A percentile compares a stretch with the other conserved stretches of the same genome.
Evolutionary conservation across 2,329 filamentous ascomycete genomes (phyloP).

Genomic region (Xylariaceae sp.): DNA sequence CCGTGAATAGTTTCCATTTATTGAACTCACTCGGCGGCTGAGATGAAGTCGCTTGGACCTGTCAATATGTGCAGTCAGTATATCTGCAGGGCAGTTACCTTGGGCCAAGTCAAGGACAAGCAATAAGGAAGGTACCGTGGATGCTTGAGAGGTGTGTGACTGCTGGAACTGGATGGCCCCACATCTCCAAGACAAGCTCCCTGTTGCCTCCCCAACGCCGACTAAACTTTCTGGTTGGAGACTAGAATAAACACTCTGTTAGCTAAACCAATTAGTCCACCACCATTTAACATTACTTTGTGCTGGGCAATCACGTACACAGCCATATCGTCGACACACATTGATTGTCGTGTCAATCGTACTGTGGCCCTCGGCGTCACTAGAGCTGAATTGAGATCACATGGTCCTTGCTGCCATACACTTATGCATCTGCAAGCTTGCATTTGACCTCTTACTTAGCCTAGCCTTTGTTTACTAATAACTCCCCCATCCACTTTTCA

Average conservation of each 20-base stretch:
- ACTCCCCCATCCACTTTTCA: too few species aligned
- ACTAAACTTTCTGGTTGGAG: too few species aligned
- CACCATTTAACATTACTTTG: slow-evolving; percentile 5
- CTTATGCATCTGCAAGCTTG: slow-evolving; percentile 17
- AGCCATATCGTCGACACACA: slow-evolving; percentile 3
- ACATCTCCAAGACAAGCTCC: neutral
- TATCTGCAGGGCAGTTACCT: too few species aligned
- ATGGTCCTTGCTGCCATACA: slow-evolving; percentile 7
- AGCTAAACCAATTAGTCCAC: slow-evolving; percentile 19
- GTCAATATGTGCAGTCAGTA: too few species aligned
- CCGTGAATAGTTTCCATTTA: too few species aligned
- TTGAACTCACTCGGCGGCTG: too few species aligned
- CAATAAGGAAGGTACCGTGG: too few species aligned
- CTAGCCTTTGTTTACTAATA: neutral
- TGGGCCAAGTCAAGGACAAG: too few species aligned
- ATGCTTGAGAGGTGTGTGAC: too few species aligned
- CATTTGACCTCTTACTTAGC: slow-evolving; percentile 7
- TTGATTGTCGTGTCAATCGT: slow-evolving; percentile 1
- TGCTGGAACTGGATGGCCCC: neutral
- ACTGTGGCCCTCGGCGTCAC: slow-evolving; percentile 6
- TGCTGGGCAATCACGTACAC: slow-evolving; percentile 16
- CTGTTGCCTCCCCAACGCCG: slow-evolving; percentile 27
- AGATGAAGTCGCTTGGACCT: too few species aligned
- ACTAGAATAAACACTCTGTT: slow-evolving; percentile 11
- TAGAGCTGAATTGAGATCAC: slow-evolving; percentile 3